These are phyloP conservation scores for Neonectria coccinea DNA, from an alignment of 2,329 filamentous ascomycete genomes.

Conservation along the genomic window DNA sequence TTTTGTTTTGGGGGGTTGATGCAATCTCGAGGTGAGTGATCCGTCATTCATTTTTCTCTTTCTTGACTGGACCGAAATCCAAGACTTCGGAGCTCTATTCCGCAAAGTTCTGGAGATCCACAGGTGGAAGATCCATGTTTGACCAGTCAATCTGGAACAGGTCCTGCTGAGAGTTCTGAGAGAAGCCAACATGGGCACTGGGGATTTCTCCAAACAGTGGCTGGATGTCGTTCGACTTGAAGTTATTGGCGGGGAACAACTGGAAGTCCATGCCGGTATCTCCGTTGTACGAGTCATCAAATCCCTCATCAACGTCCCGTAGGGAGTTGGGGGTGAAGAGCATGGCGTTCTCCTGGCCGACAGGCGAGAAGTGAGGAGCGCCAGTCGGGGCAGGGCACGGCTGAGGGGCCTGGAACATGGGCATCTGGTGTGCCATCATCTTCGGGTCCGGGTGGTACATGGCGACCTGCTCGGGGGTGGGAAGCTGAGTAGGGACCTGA, in stretches of 20 bases:
- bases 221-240: slow-evolving; percentile 57
- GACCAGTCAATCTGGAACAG: slow-evolving; percentile 61
- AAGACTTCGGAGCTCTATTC: slow-evolving; percentile 42
- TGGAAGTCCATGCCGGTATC: slow-evolving; percentile 71
- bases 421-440: slow-evolving; percentile 57
- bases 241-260: slow-evolving; percentile 63
- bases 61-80: not conserved
- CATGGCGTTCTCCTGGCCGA: slow-evolving; percentile 75
- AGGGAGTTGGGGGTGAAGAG: slow-evolving; percentile 75
- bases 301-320: slow-evolving; percentile 73
- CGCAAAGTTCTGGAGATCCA: slow-evolving; percentile 49
- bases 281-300: slow-evolving; percentile 64
- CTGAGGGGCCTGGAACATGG: slow-evolving; percentile 45
- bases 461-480: slow-evolving; percentile 49
- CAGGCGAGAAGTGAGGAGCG: slow-evolving; percentile 73
- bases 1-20: slow-evolving; percentile 36
- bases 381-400: slow-evolving; percentile 42
- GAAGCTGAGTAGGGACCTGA: slow-evolving; percentile 65
- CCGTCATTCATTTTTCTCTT: slow-evolving; percentile 21
- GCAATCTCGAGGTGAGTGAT: slow-evolving; percentile 39
- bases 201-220: slow-evolving; percentile 64
- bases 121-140: slow-evolving; percentile 46
- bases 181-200: slow-evolving; percentile 63
- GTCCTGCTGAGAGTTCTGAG: slow-evolving; percentile 65
- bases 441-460: slow-evolving; percentile 55